These are phyloP conservation scores for Lactifluus piperatus DNA, from an alignment of 768 basidiomycete genomes.

Conservation along the genomic window DNA sequence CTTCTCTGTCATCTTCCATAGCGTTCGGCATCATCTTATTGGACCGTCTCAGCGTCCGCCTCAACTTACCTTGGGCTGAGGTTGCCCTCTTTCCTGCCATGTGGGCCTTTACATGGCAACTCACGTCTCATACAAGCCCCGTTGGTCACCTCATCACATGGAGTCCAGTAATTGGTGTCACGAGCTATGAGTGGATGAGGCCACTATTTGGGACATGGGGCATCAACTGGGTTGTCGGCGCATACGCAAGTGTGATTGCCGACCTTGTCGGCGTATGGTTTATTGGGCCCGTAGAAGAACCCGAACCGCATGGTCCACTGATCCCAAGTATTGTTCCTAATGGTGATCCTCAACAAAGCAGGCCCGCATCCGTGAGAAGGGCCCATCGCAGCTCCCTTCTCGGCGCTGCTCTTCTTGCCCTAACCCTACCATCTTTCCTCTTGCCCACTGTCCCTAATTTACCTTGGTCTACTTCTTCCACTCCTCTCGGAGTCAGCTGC, in stretches of 20 bases:
- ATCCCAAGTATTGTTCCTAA: slow-evolving; percentile 1
- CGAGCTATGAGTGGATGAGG: slow-evolving; percentile 57
- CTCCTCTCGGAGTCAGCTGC: slow-evolving; percentile 58
- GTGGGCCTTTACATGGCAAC: slow-evolving; percentile 59
- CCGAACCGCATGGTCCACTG: slow-evolving; percentile 30
- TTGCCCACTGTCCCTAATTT: slow-evolving; percentile 34
- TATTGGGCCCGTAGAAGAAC: slow-evolving; percentile 41
- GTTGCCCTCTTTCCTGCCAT: slow-evolving; percentile 55
- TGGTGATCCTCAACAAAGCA: slow-evolving; percentile 12
- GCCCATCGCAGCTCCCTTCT: slow-evolving; percentile 31
- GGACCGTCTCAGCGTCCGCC: slow-evolving; percentile 30
- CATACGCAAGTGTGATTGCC: slow-evolving; percentile 62
- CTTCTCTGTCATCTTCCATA: slow-evolving; percentile 33
- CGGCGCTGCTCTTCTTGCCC: slow-evolving; percentile 31
- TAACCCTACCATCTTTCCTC: slow-evolving; percentile 51
- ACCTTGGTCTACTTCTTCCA: slow-evolving; percentile 32
- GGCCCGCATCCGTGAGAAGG: not conserved
- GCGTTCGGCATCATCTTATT: slow-evolving; percentile 31
- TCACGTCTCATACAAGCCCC: slow-evolving; percentile 47
- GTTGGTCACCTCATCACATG: slow-evolving; percentile 66
- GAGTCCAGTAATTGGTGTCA: slow-evolving; percentile 48
- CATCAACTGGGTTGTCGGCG: slow-evolving; percentile 67
- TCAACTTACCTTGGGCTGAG: slow-evolving; percentile 33
- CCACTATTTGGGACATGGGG: slow-evolving; percentile 48
- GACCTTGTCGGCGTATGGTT: slow-evolving; percentile 47